Evolutionary conservation across 164 flowering plant species (phyloP).

Genomic region (Euptelea pleiosperma): DNA sequence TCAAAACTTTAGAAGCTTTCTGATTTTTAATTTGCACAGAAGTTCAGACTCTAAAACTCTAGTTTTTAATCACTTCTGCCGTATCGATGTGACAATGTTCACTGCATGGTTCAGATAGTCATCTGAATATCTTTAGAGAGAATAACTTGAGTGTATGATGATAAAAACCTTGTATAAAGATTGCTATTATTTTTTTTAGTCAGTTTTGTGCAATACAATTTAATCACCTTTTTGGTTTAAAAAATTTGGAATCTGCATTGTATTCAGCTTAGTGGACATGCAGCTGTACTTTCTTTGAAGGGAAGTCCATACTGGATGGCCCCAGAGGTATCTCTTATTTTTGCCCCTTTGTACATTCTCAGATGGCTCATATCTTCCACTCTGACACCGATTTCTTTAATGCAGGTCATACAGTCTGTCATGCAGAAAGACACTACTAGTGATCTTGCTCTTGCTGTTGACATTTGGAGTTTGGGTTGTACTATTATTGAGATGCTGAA

Average conservation of each 20-base stretch:
- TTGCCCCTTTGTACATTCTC: neutral
- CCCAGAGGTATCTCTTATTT: constrained; percentile 68
- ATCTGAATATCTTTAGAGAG: neutral
- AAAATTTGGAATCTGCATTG: constrained; percentile 3
- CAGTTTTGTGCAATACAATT: neutral
- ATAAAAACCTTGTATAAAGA: neutral
- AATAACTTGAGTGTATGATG: neutral
- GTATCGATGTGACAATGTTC: too few species aligned
- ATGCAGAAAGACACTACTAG: constrained; percentile 58
- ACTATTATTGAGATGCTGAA: constrained; percentile 89
- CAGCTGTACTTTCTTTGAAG: constrained; percentile 72
- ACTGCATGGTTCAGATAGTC: neutral
- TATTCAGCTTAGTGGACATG: constrained; percentile 69
- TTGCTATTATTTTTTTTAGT: neutral
- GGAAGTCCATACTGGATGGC: constrained; percentile 99
- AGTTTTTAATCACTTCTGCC: too few species aligned
- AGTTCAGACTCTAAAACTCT: too few species aligned
- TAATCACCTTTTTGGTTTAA: neutral
- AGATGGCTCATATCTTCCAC: neutral
- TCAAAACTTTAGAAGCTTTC: too few species aligned
- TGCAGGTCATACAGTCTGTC: constrained; percentile 68
- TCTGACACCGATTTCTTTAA: constrained; percentile 5
- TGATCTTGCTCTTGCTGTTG: constrained; percentile 74
- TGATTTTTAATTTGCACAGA: too few species aligned
- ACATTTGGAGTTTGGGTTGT: constrained; percentile 98